Base-by-base conservation (phyloP, 192 early-diverging fungal genomes). In the Coemansia sp. region DNA sequence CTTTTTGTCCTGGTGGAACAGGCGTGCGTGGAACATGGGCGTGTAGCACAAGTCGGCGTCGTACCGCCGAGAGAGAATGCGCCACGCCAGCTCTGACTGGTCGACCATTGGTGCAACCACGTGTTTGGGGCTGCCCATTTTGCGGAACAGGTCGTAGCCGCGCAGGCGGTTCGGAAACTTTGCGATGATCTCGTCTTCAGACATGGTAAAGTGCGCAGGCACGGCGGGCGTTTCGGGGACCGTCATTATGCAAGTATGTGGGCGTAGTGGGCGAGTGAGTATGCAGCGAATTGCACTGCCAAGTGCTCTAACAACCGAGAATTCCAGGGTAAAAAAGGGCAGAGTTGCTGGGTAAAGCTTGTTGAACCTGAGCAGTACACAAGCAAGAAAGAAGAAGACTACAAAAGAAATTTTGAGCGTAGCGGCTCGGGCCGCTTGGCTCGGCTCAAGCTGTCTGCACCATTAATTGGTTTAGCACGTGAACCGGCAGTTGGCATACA, bases 101-200 rank as follows among this genome's bases (percentile, higher is more conserved):
- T 96, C 95, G 9, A 98, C 97, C 97, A 98, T 98, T 2, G 96
- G 96, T 0, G 92, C 96, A 2, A 97, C 88, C 31, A 98, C 82
- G 68, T 86, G 77, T 59, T 86, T 85, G 12, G 94, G 92, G 36
- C 84, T 87, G 31, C 83, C 75, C 20, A 98, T 82, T 48, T 85
- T 76, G 47, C 67, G 67, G 74, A 83, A 96, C 66, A 96, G 89
- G 14, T 93, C 93, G 70, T 84, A 97, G 5, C 90, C 92, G 46
- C 76, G 61, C 24, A 89, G 78, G 53, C 94, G 93, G 47, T 59
- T 38, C 26, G 76, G 73, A 50, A 76, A 76, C 59, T 81, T 81
- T 52, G 70, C 67, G 18, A 31, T 60, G 55, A 76, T 67, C 66
- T 81, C 79, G 40, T 76, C 79, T 48, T 76, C 73, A 12, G 79